phyloP scores from a whole-genome alignment of 75 land plant species.

The Pinus albicaulis region DNA sequence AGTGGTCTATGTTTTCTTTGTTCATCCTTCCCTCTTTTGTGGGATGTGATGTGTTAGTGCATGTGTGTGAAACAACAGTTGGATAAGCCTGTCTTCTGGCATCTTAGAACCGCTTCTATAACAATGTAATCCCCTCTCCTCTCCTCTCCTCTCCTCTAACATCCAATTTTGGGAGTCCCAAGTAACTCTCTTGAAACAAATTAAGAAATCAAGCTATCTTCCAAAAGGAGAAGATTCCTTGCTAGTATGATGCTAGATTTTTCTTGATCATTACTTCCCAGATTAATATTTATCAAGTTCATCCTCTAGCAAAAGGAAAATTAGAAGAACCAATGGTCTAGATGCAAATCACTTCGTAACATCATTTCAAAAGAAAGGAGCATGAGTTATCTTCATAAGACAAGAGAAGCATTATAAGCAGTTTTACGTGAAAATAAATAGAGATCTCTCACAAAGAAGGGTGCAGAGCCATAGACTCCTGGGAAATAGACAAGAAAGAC shows the following conservation, averaged over 20 bases:
- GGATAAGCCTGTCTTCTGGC: too few relatives aligned
- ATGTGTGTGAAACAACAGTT: too few relatives aligned
- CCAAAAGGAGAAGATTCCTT: too few relatives aligned
- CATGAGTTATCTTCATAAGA: constrained; percentile 2
- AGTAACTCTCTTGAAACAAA: neutral
- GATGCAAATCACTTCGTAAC: neutral
- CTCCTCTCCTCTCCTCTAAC: too few relatives aligned
- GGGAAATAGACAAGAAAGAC: neutral
- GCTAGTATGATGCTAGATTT: too few relatives aligned
- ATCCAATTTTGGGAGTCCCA: neutral
- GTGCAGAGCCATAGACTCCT: neutral
- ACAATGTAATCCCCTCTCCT: too few relatives aligned
- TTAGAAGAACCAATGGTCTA: neutral
- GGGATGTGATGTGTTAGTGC: too few relatives aligned
- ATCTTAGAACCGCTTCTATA: too few relatives aligned
- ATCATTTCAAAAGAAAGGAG: constrained; percentile 5
- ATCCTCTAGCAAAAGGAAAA: neutral
- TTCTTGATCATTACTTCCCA: neutral
- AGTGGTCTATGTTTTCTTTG: too few relatives aligned
- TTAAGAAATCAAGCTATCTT: too few relatives aligned
- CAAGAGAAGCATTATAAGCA: neutral
- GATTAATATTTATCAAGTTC: neutral
- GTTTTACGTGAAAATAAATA: neutral
- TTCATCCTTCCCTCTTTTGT: too few relatives aligned
- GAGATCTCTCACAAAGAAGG: neutral